phyloP scores from a whole-genome alignment of 768 basidiomycete species.

The Boletus barrowsii region DNA sequence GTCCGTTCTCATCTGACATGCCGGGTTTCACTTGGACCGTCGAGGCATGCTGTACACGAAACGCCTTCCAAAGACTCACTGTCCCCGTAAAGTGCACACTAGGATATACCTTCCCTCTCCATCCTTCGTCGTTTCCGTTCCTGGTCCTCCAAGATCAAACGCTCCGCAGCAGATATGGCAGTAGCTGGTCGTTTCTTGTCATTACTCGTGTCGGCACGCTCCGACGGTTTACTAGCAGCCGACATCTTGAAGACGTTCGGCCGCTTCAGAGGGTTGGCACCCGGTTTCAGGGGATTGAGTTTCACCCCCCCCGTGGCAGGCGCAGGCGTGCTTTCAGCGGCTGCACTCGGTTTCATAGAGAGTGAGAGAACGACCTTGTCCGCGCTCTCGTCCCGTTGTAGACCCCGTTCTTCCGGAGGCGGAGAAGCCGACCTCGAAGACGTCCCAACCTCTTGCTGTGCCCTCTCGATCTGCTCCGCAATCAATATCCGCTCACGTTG shows the following conservation, averaged over 20 bases:
- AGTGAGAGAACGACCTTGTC: constrained; percentile 79
- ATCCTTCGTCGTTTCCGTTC: constrained; percentile 81
- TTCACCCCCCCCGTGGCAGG: constrained; percentile 47
- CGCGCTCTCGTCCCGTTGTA: constrained; percentile 67
- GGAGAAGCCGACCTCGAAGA: constrained; percentile 33
- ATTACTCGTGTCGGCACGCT: constrained; percentile 32
- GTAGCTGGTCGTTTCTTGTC: constrained; percentile 63
- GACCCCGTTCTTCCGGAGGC: constrained; percentile 48
- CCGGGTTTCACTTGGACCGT: background rate
- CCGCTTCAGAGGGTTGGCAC: constrained; percentile 64
- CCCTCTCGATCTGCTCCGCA: constrained; percentile 91
- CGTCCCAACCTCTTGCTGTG: constrained; percentile 45
- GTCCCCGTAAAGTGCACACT: background rate
- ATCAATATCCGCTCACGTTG: constrained; percentile 88
- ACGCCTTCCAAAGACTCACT: no score
- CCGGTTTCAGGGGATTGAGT: constrained; percentile 46
- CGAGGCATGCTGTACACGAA: no score
- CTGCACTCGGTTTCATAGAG: constrained; percentile 48
- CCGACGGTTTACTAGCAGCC: constrained; percentile 30
- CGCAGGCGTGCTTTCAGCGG: constrained; percentile 28
- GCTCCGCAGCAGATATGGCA: constrained; percentile 78
- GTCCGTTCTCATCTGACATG: background rate
- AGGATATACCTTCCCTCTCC: constrained; percentile 44
- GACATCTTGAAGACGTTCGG: constrained; percentile 70
- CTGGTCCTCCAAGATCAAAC: constrained; percentile 85